Conservation (phyloP, 2,329 filamentous ascomycete species). For the Aspergillus ochraceoroseus region DNA sequence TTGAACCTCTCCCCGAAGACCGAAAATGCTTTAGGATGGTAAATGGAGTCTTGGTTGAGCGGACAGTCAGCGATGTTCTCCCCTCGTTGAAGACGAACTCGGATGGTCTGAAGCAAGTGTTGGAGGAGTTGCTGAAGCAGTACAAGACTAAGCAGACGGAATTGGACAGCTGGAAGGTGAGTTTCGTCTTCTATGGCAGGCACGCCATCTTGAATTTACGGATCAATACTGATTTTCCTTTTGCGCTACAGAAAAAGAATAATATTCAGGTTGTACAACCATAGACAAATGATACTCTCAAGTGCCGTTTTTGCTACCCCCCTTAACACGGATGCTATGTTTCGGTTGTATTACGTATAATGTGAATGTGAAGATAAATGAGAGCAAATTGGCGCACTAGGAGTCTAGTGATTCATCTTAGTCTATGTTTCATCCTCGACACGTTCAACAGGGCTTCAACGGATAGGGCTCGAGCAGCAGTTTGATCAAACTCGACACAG, state of each 20-base stretch:
- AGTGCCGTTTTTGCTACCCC: conserved; percentile 4
- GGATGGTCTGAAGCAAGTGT: conserved; percentile 86
- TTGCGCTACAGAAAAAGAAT: conserved; percentile 44
- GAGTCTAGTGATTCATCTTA: conserved; percentile 1
- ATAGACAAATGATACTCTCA: conserved; percentile 18
- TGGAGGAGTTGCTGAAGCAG: conserved; percentile 92
- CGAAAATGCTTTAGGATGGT: conserved; percentile 99
- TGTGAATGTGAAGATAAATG: background rate
- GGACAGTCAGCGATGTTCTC: conserved; percentile 87
- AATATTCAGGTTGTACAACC: conserved; percentile 49
- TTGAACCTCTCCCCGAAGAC: conserved; percentile 73
- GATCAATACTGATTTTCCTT: conserved; percentile 7
- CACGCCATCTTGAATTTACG: too few relatives aligned
- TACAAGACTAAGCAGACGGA: conserved; percentile 94
- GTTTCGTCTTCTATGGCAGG: conserved; percentile 27
- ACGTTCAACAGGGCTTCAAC: background rate
- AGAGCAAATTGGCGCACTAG: background rate
- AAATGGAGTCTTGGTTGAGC: conserved; percentile 91
- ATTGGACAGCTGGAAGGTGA: conserved; percentile 96
- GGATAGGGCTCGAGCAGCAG: background rate
- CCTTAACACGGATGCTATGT: background rate
- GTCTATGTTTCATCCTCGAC: background rate
- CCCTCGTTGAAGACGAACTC: conserved; percentile 90
- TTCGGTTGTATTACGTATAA: conserved; percentile 9
- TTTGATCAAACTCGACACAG: background rate